These are phyloP conservation scores for Yamadazyma atmosphaerica DNA, from an alignment of 1,139 yeast species.

Conservation along the genomic window DNA sequence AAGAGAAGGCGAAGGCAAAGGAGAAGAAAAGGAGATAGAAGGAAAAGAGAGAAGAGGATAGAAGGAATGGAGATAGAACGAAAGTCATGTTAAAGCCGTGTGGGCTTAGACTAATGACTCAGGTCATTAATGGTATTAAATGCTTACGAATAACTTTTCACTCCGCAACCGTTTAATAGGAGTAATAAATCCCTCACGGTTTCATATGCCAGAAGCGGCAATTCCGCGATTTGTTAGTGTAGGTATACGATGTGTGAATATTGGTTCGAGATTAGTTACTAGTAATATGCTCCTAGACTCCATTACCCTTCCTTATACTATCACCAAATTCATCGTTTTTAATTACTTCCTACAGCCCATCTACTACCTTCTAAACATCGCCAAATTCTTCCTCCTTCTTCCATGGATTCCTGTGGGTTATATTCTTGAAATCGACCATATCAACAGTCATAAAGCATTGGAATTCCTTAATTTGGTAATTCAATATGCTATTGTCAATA, in stretches of 20 bases:
- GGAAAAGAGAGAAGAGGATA: background rate
- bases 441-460: conserved; percentile 6
- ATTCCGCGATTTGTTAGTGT: no score
- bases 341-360: conserved; percentile 12
- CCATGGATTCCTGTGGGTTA: conserved; percentile 24
- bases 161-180: no score
- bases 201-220: no score
- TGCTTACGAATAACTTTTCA: no score
- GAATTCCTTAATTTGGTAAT: conserved; percentile 10
- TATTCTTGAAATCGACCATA: conserved; percentile 15
- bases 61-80: no score
- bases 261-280: no score
- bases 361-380: conserved; percentile 13
- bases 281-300: background rate
- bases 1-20: background rate
- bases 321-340: background rate
- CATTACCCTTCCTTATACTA: background rate
- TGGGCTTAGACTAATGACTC: no score
- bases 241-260: no score
- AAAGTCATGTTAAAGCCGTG: no score
- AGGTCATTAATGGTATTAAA: no score
- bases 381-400: conserved; percentile 8
- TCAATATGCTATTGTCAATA: conserved; percentile 25
- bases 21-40: background rate
- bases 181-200: no score